A percentile compares a stretch with the other conserved stretches of the same genome.
Evolutionary conservation across 73 alveolate genomes (phyloP).

Genomic region (Paramecium biaurelia): DNA sequence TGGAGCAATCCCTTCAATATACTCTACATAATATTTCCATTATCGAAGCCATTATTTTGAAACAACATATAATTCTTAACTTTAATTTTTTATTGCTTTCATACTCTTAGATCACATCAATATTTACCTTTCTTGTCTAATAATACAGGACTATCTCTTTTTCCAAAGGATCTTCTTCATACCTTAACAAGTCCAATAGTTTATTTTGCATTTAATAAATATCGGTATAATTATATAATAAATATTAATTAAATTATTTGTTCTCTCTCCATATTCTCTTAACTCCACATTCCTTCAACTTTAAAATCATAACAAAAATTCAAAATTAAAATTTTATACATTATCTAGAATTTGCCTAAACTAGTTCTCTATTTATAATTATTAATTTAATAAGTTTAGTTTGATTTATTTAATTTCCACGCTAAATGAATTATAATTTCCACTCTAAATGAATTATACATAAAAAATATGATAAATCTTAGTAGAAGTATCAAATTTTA

Average conservation of each 20-base stretch:
- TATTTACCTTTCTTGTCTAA: background rate
- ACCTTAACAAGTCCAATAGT: background rate
- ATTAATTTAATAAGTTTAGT: no score
- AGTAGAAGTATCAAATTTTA: no score
- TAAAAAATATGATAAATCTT: no score
- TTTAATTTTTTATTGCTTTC: background rate
- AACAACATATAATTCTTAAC: background rate
- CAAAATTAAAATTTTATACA: no score
- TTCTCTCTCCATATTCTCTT: background rate
- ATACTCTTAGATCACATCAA: background rate
- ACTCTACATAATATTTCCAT: conserved; percentile 8
- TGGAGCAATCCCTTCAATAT: background rate
- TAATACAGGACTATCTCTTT: background rate
- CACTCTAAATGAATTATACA: no score
- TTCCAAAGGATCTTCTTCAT: background rate
- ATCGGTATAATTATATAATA: background rate
- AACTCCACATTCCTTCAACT: background rate
- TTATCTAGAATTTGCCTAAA: no score
- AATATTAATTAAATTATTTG: background rate
- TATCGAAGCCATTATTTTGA: conserved; percentile 31
- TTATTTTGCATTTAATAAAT: background rate
- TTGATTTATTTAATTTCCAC: background rate
- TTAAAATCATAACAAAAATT: no score
- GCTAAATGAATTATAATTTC: no score
- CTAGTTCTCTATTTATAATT: background rate